phyloP scores from a whole-genome alignment of 805 yeast species.

The Starmerella tilneyi region DNA sequence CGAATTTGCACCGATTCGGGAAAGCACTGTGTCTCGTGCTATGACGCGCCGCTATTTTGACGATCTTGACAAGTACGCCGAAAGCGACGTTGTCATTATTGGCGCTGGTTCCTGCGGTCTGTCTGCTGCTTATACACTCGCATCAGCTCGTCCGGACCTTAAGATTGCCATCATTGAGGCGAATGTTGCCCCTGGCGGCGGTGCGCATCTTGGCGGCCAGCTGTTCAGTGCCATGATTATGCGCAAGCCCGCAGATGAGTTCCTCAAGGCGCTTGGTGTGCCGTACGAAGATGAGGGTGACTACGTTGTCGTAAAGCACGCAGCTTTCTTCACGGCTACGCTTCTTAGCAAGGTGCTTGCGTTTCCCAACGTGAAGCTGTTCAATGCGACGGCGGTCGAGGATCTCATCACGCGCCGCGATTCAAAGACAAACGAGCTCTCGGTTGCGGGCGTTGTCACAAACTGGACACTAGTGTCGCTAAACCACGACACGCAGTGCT shows the following conservation, averaged over 20 bases:
- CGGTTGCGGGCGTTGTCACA: constrained; percentile 71
- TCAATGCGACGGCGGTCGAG: constrained; percentile 73
- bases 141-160: constrained; percentile 63
- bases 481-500: constrained; percentile 66
- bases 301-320: constrained; percentile 70
- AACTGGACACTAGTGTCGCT: constrained; percentile 72
- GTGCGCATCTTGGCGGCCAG: constrained; percentile 70
- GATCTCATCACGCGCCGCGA: constrained; percentile 65
- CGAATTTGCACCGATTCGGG: constrained; percentile 62
- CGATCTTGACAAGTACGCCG: constrained; percentile 64
- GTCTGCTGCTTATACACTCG: constrained; percentile 64
- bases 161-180: constrained; percentile 67
- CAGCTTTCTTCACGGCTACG: constrained; percentile 66
- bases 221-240: constrained; percentile 67
- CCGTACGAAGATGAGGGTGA: constrained; percentile 72
- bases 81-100: constrained; percentile 60
- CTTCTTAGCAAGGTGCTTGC: constrained; percentile 56
- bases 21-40: constrained; percentile 68
- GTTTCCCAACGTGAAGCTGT: constrained; percentile 64
- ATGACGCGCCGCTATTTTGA: constrained; percentile 67
- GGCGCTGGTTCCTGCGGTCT: constrained; percentile 75
- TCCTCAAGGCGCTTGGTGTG: constrained; percentile 52
- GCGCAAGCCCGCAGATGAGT: constrained; percentile 68
- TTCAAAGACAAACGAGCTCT: constrained; percentile 44
- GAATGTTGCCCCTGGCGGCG: constrained; percentile 70